Percentiles rank a stretch among this genome's conserved stretches.
Evolutionary conservation across 73 alveolate genomes (phyloP).

Genomic region (Stentor coeruleus): DNA sequence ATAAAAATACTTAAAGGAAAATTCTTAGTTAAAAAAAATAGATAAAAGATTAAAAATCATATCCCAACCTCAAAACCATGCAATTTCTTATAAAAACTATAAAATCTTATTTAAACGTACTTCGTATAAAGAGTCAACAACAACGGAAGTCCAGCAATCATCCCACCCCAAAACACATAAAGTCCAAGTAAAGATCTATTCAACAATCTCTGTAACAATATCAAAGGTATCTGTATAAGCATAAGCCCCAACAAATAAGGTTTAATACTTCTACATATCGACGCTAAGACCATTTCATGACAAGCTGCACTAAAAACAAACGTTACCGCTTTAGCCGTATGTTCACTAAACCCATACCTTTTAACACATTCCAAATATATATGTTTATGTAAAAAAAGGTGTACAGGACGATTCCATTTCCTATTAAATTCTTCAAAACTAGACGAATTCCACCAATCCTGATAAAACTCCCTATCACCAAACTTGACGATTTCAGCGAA

Average conservation of each 20-base stretch:
- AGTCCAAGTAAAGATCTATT: background rate
- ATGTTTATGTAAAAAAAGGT: slow-evolving; percentile 37
- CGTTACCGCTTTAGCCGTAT: background rate
- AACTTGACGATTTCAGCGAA: slow-evolving; percentile 41
- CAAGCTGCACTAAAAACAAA: background rate
- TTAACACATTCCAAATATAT: slow-evolving; percentile 20
- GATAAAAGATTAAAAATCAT: no score
- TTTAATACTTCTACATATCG: background rate
- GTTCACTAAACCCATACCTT: background rate
- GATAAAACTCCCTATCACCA: slow-evolving; percentile 41
- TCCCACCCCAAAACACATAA: background rate
- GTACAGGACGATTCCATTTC: slow-evolving; percentile 50
- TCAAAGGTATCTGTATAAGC: background rate
- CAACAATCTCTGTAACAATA: background rate
- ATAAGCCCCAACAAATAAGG: background rate
- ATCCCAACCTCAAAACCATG: no score
- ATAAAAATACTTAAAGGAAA: no score
- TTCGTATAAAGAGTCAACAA: background rate
- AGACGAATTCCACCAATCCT: slow-evolving; percentile 45
- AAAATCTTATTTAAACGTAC: no score
- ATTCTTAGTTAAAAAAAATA: no score
- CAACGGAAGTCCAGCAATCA: slow-evolving; percentile 3
- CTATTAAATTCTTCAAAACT: slow-evolving; percentile 41
- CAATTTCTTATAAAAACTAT: no score
- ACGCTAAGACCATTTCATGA: background rate